Evolutionary conservation across 1,284 basidiomycete species (phyloP), one percentile per base, ranked within the genome.

Genomic region (Papiliotrema nemorosa): DNA sequence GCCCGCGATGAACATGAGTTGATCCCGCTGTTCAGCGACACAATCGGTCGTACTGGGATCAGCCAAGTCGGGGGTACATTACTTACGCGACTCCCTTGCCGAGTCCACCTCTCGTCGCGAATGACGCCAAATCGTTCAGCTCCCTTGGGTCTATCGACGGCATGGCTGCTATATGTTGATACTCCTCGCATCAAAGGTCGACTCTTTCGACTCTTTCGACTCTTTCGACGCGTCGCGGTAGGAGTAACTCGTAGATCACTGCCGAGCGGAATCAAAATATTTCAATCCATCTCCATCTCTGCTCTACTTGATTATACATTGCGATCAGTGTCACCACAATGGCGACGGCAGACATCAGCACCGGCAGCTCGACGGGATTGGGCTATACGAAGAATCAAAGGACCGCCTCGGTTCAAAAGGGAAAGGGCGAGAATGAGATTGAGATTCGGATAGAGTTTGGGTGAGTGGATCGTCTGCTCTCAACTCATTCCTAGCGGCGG

Each of bases 1-100:
- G 57, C 84, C 86, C 78, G 86, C 84, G 55, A 91, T 77, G 69
- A 92, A 92, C 90, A 93, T 93, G 47, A 93, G 79, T 70, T 91
- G 88, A 40, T 86, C 85, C 12, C 82, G 76, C 38, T 80, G 78
- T 67, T 89, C 83, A 2, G 88, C 88, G 7, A 88, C 81, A 62
- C 86, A 89, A 66, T 92, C 88, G 10, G 60, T 61, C 20, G 63
- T 46, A 3, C 70, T 69, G 3, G 39, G 21, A 2, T 45, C 3
- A 39, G 44, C 37, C 20, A 9, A 21, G 31, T 27, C 40, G 3
- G 10, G 14, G 21, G 42, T 3, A 12, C 13, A 20, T 33, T n/a
- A 66, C 71, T 50, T 41, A 73, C 71, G 71, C 71, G 21, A 60
- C 58, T 22, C 63, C 68, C 35, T 37, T 40, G 3, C 69, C 71